Conservation (phyloP, 2,329 filamentous ascomycete genomes). For the Hirsutella minnesotensis region DNA sequence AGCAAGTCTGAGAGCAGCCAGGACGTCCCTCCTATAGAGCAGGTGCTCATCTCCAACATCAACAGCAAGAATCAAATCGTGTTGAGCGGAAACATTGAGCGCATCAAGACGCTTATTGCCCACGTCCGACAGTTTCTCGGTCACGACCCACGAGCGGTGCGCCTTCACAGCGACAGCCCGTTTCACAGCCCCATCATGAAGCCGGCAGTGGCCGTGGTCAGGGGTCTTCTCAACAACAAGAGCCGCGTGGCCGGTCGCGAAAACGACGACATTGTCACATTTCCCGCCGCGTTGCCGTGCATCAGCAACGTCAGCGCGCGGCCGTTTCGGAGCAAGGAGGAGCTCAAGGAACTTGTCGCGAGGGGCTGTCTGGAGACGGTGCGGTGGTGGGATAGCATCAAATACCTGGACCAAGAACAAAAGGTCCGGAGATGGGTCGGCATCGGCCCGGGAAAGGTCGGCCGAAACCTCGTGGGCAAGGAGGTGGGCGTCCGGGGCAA, state of each 20-base stretch:
- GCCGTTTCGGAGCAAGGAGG: slow-evolving; percentile 61
- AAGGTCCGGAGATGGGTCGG: slow-evolving; percentile 79
- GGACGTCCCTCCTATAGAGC: slow-evolving; percentile 64
- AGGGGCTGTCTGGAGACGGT: slow-evolving; percentile 85
- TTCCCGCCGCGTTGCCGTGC: slow-evolving; percentile 64
- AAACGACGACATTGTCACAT: slow-evolving; percentile 55
- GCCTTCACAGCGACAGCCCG: slow-evolving; percentile 75
- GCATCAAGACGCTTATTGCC: slow-evolving; percentile 69
- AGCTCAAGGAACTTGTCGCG: slow-evolving; percentile 69
- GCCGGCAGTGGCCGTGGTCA: slow-evolving; percentile 68
- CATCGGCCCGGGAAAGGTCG: slow-evolving; percentile 88
- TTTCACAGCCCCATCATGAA: slow-evolving; percentile 91
- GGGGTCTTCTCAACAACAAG: slow-evolving; percentile 48
- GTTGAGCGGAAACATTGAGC: slow-evolving; percentile 72
- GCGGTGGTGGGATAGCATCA: slow-evolving; percentile 87
- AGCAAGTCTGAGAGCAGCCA: slow-evolving; percentile 55
- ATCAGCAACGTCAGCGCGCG: slow-evolving; percentile 77
- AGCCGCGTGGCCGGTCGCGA: slow-evolving; percentile 41
- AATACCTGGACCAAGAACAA: slow-evolving; percentile 74
- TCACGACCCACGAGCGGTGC: slow-evolving; percentile 79
- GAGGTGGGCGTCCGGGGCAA: slow-evolving; percentile 79
- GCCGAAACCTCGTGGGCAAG: slow-evolving; percentile 85
- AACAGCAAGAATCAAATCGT: slow-evolving; percentile 97
- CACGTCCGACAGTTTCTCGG: slow-evolving; percentile 83
- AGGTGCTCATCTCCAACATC: slow-evolving; percentile 85